phyloP scores from a whole-genome alignment of 257 asterid species.

The Przewalskia tangutica region DNA sequence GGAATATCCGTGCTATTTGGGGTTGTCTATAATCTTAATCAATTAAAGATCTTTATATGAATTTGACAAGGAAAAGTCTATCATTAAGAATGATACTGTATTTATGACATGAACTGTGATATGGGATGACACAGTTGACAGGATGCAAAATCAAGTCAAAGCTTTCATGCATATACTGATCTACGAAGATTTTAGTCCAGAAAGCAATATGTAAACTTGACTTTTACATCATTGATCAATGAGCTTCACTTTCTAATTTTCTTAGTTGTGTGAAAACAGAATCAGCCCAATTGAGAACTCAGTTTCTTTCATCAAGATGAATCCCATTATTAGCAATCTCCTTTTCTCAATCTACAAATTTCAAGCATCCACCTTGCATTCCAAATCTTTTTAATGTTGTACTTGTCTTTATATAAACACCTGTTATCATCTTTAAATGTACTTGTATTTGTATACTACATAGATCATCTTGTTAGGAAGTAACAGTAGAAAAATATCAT shows the following conservation, averaged over 20 bases:
- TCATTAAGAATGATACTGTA: background rate
- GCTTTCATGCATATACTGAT: background rate
- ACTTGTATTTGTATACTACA: too few relatives aligned
- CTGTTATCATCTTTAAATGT: too few relatives aligned
- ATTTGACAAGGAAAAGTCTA: background rate
- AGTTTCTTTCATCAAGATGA: too few relatives aligned
- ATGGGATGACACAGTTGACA: background rate
- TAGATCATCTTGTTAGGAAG: too few relatives aligned
- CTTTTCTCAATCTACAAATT: too few relatives aligned
- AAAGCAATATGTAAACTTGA: background rate
- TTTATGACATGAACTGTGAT: background rate
- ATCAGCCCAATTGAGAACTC: too few relatives aligned
- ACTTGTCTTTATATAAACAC: too few relatives aligned
- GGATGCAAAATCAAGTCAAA: background rate
- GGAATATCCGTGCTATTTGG: background rate
- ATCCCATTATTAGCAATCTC: too few relatives aligned
- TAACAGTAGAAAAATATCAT: too few relatives aligned
- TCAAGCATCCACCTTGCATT: too few relatives aligned
- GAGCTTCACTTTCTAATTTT: background rate
- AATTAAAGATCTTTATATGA: background rate
- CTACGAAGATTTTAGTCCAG: background rate
- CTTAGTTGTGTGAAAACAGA: too few relatives aligned
- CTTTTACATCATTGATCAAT: background rate
- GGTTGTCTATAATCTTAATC: background rate
- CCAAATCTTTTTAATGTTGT: too few relatives aligned